Percentiles rank a stretch among this genome's conserved stretches.
Evolutionary conservation across 2,329 filamentous ascomycete species (phyloP).

Genomic region (Fusarium solani-melongenae): DNA sequence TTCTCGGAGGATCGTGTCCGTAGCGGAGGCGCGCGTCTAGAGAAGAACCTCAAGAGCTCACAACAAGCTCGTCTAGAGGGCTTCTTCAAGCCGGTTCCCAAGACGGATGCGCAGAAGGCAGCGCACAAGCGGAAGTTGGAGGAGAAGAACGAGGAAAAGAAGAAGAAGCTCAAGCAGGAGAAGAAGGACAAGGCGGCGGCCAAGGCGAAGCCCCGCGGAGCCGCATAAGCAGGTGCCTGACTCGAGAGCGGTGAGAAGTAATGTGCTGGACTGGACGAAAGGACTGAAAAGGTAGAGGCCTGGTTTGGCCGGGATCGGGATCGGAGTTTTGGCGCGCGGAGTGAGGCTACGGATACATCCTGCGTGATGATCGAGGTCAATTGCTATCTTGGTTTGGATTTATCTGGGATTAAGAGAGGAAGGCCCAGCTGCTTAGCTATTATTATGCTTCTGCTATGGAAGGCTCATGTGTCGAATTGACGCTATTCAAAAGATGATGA

Average conservation of each 20-base stretch:
- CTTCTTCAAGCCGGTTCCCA: constrained; percentile 94
- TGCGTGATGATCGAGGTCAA: neutral
- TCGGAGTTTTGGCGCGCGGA: constrained; percentile 40
- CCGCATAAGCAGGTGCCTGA: constrained; percentile 38
- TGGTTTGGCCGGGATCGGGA: constrained; percentile 2
- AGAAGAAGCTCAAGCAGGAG: constrained; percentile 94
- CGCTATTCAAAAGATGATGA: neutral
- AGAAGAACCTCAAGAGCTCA: constrained; percentile 90
- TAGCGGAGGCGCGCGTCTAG: constrained; percentile 78
- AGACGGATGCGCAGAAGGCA: constrained; percentile 87
- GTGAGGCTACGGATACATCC: neutral
- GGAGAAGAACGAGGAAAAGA: constrained; percentile 89
- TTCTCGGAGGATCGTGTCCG: constrained; percentile 96
- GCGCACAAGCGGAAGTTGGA: constrained; percentile 92
- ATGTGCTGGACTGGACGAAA: constrained; percentile 3
- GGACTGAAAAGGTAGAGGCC: constrained; percentile 1
- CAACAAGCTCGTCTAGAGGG: constrained; percentile 94
- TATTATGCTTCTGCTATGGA: neutral
- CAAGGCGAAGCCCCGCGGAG: constrained; percentile 85
- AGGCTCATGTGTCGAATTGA: neutral
- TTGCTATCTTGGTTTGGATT: neutral
- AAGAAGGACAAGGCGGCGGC: constrained; percentile 94
- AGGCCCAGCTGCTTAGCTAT: neutral
- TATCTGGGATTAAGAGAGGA: neutral
- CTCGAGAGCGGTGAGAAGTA: constrained; percentile 1